Base-by-base conservation (phyloP, 768 basidiomycete species). In the Nidularia pulvinata region DNA sequence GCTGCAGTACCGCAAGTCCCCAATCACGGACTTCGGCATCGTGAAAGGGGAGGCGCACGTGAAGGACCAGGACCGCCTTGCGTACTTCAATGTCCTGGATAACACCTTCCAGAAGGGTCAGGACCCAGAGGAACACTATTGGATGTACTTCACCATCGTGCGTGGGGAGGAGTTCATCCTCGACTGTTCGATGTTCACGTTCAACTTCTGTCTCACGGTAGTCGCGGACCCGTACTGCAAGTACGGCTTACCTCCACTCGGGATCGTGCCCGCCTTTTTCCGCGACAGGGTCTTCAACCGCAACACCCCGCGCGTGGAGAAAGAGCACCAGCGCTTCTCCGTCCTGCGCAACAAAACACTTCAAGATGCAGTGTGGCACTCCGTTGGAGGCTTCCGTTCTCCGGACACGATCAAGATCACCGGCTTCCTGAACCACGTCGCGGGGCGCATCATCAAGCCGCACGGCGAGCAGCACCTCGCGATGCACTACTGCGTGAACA, bases 1-100 rank as follows among this genome's bases (percentile, higher is more conserved):
- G 11, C 59, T 80, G 13, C 62, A 64, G 9, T 73, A 75, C 51
- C 59, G 65, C 19, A 65, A 64, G 7, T 69, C 69, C 1, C 77
- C 76, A 14, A 76, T 81, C 37, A 44, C 73, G 1, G 77, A 81
- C 53, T 77, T 80, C 55, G 79, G 79, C 6, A 73, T 80, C 39
- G 69, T 63, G 1, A 61, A 63, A 46, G 77, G 77, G 6, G 55
- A 62, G 7, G 69, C 60, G 13, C 50, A 61, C 1, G 76, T 78
- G 7, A 69, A 58, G 25, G 35, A 45, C 5, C 64, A 72, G 47
- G 73, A 79, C 58, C 63, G 60, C 45, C 60, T 80, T 11, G 68
- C 68, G 5, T 78, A 74, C 60, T 61, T 61, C 46, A 56, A 67
- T 54, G 44, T 60, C 16, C 42, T 61, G 7, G 60, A 65, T 2